phyloP scores from a whole-genome alignment of 208 protist species.

The Acanthamoeba triangularis region DNA sequence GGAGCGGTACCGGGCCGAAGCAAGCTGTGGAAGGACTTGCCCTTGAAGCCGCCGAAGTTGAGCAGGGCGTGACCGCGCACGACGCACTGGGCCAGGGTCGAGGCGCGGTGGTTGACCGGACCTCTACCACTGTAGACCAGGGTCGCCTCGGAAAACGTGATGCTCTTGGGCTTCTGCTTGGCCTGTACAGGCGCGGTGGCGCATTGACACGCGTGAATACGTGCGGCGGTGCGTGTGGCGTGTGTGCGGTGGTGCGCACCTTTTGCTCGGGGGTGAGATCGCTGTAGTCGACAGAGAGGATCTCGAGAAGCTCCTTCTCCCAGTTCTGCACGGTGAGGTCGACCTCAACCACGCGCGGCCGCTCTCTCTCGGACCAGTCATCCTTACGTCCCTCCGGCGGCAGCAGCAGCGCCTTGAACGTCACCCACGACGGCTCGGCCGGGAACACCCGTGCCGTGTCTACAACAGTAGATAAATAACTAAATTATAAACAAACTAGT shows the following conservation, averaged over 20 bases:
- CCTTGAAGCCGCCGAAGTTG: conserved; percentile 54
- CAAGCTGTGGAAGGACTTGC: conserved; percentile 36
- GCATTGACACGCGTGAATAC: too few relatives aligned
- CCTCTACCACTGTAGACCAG: conserved; percentile 12
- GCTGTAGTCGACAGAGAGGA: background rate
- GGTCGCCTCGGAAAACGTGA: conserved; percentile 33
- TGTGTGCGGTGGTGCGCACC: background rate
- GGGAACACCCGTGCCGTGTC: conserved; percentile 33
- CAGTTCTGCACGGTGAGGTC: conserved; percentile 41
- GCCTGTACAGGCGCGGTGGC: background rate
- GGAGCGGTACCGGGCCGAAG: background rate
- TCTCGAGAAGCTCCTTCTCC: conserved; percentile 10
- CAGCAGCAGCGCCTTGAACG: conserved; percentile 37
- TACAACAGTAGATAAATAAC: background rate
- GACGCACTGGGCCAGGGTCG: background rate
- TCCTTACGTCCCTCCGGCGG: background rate
- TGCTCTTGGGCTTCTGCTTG: background rate
- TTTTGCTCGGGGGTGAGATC: background rate
- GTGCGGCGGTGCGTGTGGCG: too few relatives aligned
- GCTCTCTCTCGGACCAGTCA: background rate
- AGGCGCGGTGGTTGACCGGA: conserved; percentile 18
- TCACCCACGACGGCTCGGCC: conserved; percentile 28
- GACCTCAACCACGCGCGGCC: conserved; percentile 4
- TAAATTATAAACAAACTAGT: background rate
- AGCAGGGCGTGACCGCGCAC: conserved; percentile 5